phyloP scores from a whole-genome alignment of 2,329 filamentous ascomycete genomes.

The Sporothrix pallida region DNA sequence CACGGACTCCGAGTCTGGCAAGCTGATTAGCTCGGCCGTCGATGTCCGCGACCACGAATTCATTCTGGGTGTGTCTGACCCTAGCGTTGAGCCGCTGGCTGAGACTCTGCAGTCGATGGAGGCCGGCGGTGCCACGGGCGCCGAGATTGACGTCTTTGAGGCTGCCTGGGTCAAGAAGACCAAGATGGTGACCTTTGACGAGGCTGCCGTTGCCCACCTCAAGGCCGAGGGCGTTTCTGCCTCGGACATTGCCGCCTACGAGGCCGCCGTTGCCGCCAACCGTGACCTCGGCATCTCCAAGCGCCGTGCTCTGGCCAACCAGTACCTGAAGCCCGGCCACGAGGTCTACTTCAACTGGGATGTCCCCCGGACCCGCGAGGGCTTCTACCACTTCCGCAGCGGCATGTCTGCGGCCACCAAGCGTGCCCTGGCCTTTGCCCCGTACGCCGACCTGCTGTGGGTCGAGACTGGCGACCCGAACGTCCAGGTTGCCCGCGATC shows the following conservation, averaged over 20 bases:
- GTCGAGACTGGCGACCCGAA: slow-evolving; percentile 92
- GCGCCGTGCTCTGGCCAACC: slow-evolving; percentile 73
- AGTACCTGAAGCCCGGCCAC: slow-evolving; percentile 64
- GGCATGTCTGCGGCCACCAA: slow-evolving; percentile 89
- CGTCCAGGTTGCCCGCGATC: slow-evolving; percentile 74
- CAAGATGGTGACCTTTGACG: slow-evolving; percentile 87
- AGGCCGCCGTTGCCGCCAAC: slow-evolving; percentile 64
- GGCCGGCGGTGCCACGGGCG: slow-evolving; percentile 72
- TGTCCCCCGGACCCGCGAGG: slow-evolving; percentile 88
- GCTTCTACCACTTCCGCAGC: slow-evolving; percentile 87
- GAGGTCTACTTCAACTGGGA: slow-evolving; percentile 85
- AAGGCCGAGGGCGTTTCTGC: slow-evolving; percentile 67
- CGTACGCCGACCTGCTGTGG: slow-evolving; percentile 94
- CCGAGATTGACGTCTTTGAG: slow-evolving; percentile 86
- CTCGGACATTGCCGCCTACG: slow-evolving; percentile 71
- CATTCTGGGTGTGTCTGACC: slow-evolving; percentile 64
- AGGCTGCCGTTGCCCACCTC: slow-evolving; percentile 81
- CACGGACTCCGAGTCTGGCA: slow-evolving; percentile 94
- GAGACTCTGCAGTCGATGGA: slow-evolving; percentile 94
- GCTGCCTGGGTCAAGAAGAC: slow-evolving; percentile 86
- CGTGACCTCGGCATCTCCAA: slow-evolving; percentile 78
- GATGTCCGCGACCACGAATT: slow-evolving; percentile 97
- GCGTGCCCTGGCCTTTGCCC: slow-evolving; percentile 87
- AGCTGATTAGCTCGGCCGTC: slow-evolving; percentile 85
- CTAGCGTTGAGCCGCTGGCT: slow-evolving; percentile 52